Base-by-base conservation (phyloP, 768 basidiomycete species). In the Leccinellum albellum region DNA sequence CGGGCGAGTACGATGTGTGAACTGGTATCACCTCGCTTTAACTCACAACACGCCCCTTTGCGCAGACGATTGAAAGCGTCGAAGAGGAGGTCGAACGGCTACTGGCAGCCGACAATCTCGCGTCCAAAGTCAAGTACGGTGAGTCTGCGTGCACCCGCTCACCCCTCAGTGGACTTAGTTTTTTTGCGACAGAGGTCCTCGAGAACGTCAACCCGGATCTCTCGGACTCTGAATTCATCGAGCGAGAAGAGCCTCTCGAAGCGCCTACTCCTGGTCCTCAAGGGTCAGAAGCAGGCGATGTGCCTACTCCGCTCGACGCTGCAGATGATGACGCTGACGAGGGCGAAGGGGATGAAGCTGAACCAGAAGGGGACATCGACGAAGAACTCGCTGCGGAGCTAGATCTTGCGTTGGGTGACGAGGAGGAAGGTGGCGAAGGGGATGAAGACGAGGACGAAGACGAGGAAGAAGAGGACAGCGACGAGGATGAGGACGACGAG, bases 41-140 rank as follows among this genome's bases (percentile, higher is more conserved):
- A n/a, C 51, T 69, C 50, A 66, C 13, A 29, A 17, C 4, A 58
- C 49, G 7, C 45, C 35, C 40, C 3, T 0, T 45, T 13, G 7
- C 21, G 1, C 61, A 94, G 91, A 92, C 91, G 4, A 97, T 97
- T 61, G 94, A 97, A 75, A 94, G 88, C 35, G 93, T 95, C 6
- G 94, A 97, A 71, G 85, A 92, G 71, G 92, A 94, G 66, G 94
- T 97, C 9, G 94, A 96, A 69, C 78, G 92, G 54, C 72, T 97
- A 20, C 73, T 96, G 20, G 88, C 88, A 56, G 86, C 88, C 63
- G 94, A 96, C 70, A 80, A 86, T 2, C 67, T 84, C 40, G 91
- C 94, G 3, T 69, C 79, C 1, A 83, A 91, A 57, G 87, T 91
- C 54, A 84, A 87, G 75, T 94, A 86, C 61, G 89, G 92, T 87